A percentile compares a stretch with the other conserved stretches of the same genome.
Conservation (phyloP, 2,329 filamentous ascomycete genomes). For the Aureobasidium melanogenum region DNA sequence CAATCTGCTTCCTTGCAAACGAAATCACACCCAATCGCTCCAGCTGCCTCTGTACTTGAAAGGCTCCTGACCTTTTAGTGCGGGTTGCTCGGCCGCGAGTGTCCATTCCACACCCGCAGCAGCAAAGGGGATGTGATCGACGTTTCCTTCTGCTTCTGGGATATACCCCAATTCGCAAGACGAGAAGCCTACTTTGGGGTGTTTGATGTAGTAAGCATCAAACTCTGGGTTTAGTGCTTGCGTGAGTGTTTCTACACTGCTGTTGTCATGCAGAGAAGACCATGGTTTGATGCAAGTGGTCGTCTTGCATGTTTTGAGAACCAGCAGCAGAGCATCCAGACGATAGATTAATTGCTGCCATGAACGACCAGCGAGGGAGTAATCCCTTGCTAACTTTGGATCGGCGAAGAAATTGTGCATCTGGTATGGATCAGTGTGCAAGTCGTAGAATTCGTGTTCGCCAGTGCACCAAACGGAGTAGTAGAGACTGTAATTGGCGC, state of each 20-base stretch:
- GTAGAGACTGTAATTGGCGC: constrained; percentile 45
- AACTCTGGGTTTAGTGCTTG: constrained; percentile 21
- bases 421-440: constrained; percentile 14
- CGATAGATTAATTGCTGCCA: constrained; percentile 14
- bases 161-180: constrained; percentile 12
- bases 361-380: neutral
- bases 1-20: too few species aligned
- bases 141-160: constrained; percentile 6
- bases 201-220: constrained; percentile 24
- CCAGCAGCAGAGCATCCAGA: constrained; percentile 25
- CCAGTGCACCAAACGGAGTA: constrained; percentile 63
- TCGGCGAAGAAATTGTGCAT: constrained; percentile 14
- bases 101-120: neutral
- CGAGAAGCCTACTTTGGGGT: constrained; percentile 36
- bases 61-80: neutral
- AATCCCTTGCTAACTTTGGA: neutral
- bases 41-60: constrained; percentile 6
- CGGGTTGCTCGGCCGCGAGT: neutral
- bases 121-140: neutral
- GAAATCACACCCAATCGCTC: constrained; percentile 8
- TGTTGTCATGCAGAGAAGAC: constrained; percentile 21
- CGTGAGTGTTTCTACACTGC: constrained; percentile 19
- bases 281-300: constrained; percentile 24
- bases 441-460: constrained; percentile 57
- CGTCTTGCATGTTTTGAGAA: constrained; percentile 26